Evolutionary conservation across 1,284 basidiomycete genomes (phyloP), one percentile per base, ranked within the genome.

Genomic region (Abortiporus biennis): DNA sequence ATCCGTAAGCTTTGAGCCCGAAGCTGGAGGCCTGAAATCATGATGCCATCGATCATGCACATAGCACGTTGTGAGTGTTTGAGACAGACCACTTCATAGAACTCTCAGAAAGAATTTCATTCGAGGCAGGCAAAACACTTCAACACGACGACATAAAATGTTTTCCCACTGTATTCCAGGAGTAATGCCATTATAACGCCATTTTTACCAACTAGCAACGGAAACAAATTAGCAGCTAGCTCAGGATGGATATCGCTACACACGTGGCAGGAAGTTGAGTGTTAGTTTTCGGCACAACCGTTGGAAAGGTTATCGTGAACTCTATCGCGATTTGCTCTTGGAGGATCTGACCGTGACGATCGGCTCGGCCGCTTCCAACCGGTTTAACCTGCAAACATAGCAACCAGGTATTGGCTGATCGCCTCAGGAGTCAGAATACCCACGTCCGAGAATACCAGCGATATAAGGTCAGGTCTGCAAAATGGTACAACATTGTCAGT

Each of bases 381-480:
- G 45, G 45, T 38, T 66, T 63, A 85, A 54, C 80, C 85, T 50
- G 85, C 80, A 67, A 92, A 93, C 80, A 93, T 92, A 49, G 87
- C 86, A 48, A 93, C 86, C 44, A 93, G 72, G 59, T 92, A 92
- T 62, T 91, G 89, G 58, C 86, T 91, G 39, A 94, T 47, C 30
- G 49, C 50, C 38, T 52, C 85, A 31, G 92, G 92, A 15, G 92
- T 94, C 49, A 96, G 69, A 49, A 90, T 89, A 25, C 92, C 92
- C 20, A 94, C 85, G 52, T 96, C 92, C 45, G 87, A 91, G 56
- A 96, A 90, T 24, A 96, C 85, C 24, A 94, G 73, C 11, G 88
- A 85, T 53, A 95, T 92, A 52, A 93, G 66, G 66, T 92, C 86
- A 47, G 90, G 88, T 55, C 85, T 89, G 58, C 33, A 47, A 43